A percentile compares a stretch with the other conserved stretches of the same genome.
Evolutionary conservation across 768 basidiomycete genomes (phyloP).

Genomic region (Infundibulicybe gibba): DNA sequence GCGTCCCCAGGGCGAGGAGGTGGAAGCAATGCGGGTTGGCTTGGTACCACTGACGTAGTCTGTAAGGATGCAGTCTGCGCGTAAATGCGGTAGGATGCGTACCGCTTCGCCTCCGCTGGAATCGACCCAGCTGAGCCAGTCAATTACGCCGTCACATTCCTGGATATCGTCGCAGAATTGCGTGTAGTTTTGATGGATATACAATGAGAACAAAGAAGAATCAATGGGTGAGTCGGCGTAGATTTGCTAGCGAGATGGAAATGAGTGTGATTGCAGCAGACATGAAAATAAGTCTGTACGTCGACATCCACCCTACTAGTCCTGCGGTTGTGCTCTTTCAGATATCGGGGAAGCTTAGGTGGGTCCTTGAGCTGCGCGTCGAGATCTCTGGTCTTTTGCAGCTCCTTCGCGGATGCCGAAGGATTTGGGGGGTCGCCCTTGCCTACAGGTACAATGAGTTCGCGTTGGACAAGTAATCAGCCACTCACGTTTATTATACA

Average conservation of each 20-base stretch:
- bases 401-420: conserved; percentile 58
- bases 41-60: conserved; percentile 51
- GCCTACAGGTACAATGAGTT: conserved; percentile 36
- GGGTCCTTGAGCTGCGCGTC: conserved; percentile 55
- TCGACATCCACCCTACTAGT: conserved; percentile 77
- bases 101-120: conserved; percentile 63
- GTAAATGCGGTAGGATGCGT: conserved; percentile 14
- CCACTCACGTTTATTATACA: conserved; percentile 89
- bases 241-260: conserved; percentile 43
- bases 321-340: conserved; percentile 57
- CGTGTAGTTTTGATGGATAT: conserved; percentile 92
- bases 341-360: conserved; percentile 52
- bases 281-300: conserved; percentile 32
- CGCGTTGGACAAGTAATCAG: not conserved
- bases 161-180: conserved; percentile 80
- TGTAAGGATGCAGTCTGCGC: not conserved
- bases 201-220: conserved; percentile 82
- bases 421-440: conserved; percentile 65
- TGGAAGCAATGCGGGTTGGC: conserved; percentile 87
- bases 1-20: conserved; percentile 70
- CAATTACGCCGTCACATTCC: conserved; percentile 64
- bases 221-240: conserved; percentile 90
- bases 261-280: not conserved
- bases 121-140: conserved; percentile 78
- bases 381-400: conserved; percentile 53